Base-by-base conservation (phyloP, 768 basidiomycete genomes). In the Neoboletus magnificus region DNA sequence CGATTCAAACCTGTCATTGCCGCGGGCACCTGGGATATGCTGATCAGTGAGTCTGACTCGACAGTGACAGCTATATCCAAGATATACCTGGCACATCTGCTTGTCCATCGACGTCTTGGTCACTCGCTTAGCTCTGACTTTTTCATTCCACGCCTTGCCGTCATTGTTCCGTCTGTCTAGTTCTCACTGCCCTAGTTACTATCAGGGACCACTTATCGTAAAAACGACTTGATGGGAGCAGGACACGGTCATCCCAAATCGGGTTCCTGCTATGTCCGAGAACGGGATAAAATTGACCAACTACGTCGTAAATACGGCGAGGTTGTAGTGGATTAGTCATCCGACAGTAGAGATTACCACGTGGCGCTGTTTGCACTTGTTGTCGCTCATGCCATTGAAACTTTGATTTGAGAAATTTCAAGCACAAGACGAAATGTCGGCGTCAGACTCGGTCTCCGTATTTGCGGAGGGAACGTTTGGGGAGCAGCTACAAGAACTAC, bases 401-500 rank as follows among this genome's bases (percentile, higher is more conserved):
- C 55, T 52, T 53, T 50, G 57, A 47, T 30, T 51, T 35, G 20
- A 42, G 56, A 59, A 57, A 57, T 52, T 58, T 58, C 8, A 32
- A 37, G 45, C 30, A 42, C 35, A 49, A 56, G n/a, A 48, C 48
- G 75, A 75, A 65, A 91, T 91, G 88, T 73, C 83, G 54, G 71
- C 69, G 60, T 77, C 86, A 62, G 91, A 92, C 74, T 88, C 89
- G 39, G 78, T 93, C 54, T 85, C 91, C 56, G 83, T 93, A 61
- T 93, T 91, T 66, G 85, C 88, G 20, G 91, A 94, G 73, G 91
- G 91, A 48, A 92, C 91, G 2, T 93, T 89, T 63, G 86, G 88
- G 69, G 91, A 94, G 30, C 70, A 94, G 88, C 82, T 91, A 66
- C 80, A 82, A 66, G 91, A 93, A 66, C 76, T 93, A 36, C 81